phyloP scores from a whole-genome alignment of 129 eudicot genomes.

The Chrysanthemum seticuspe region DNA sequence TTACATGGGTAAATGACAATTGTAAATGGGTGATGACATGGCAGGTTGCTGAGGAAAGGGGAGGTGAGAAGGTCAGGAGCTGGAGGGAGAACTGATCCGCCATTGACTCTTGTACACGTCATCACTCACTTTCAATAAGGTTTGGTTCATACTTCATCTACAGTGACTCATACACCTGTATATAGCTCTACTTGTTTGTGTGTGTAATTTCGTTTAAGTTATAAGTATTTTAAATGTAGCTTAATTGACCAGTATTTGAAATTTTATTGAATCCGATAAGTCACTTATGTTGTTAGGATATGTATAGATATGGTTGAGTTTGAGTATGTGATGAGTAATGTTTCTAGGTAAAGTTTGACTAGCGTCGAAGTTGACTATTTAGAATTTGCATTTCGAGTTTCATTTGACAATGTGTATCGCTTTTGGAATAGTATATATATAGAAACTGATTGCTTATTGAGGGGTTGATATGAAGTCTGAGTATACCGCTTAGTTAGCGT shows the following conservation, averaged over 20 bases:
- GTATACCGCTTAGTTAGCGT: too few relatives aligned
- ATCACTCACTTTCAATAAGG: slow-evolving; percentile 27
- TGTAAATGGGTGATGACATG: too few relatives aligned
- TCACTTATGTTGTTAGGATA: not conserved
- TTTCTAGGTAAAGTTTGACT: slow-evolving; percentile 5
- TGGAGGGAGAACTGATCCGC: too few relatives aligned
- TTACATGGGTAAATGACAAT: too few relatives aligned
- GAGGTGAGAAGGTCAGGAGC: too few relatives aligned
- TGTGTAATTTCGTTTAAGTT: slow-evolving; percentile 14
- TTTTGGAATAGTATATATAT: too few relatives aligned
- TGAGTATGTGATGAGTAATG: slow-evolving; percentile 4
- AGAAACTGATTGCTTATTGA: slow-evolving; percentile 11
- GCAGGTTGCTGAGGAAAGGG: too few relatives aligned
- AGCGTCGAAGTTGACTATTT: not conserved
- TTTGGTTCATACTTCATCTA: slow-evolving; percentile 13
- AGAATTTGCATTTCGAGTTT: not conserved
- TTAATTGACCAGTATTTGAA: slow-evolving; percentile 5
- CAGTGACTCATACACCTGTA: not conserved
- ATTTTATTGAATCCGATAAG: too few relatives aligned
- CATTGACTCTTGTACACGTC: slow-evolving; percentile 18
- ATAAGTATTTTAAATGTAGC: not conserved
- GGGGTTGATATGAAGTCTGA: not conserved
- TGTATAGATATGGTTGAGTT: not conserved
- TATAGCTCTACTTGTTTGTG: not conserved
- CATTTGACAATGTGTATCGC: too few relatives aligned